Percentiles rank a stretch among this genome's conserved stretches.
phyloP scores from a whole-genome alignment of 495 filamentous ascomycete species.

The Lepidopterella palustris region DNA sequence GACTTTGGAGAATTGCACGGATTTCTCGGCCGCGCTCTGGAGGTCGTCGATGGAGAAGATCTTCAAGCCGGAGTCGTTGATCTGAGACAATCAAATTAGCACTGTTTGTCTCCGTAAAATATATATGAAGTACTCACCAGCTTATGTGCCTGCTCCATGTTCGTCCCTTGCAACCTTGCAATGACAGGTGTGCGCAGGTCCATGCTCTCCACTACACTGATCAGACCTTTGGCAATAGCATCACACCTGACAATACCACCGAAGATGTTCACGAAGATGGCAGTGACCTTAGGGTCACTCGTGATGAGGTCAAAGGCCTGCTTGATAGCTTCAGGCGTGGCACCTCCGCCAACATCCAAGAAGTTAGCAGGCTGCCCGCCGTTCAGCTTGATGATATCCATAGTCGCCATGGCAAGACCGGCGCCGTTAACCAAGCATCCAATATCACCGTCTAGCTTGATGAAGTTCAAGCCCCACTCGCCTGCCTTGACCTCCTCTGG shows the following conservation, averaged over 20 bases:
- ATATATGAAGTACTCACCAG: slow-evolving; percentile 53
- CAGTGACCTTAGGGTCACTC: slow-evolving; percentile 94
- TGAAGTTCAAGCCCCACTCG: slow-evolving; percentile 93
- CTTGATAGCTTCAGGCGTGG: slow-evolving; percentile 93
- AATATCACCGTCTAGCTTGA: slow-evolving; percentile 99
- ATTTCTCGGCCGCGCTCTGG: slow-evolving; percentile 94
- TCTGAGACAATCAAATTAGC: slow-evolving; percentile 38
- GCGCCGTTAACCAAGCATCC: slow-evolving; percentile 98
- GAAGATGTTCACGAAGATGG: slow-evolving; percentile 99
- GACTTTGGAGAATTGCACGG: slow-evolving; percentile 96
- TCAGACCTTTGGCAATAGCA: slow-evolving; percentile 92
- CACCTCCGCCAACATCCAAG: slow-evolving; percentile 96
- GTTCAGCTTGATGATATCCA: slow-evolving; percentile 99
- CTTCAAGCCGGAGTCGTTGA: slow-evolving; percentile 97
- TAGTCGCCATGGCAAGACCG: slow-evolving; percentile 98
- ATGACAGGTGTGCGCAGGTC: slow-evolving; percentile 94
- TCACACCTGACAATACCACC: slow-evolving; percentile 98
- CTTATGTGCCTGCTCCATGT: slow-evolving; percentile 92
- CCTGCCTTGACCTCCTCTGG: slow-evolving; percentile 94
- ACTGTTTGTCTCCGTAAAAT: no score
- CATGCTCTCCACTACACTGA: slow-evolving; percentile 88
- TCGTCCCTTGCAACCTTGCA: slow-evolving; percentile 95
- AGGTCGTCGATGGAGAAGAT: slow-evolving; percentile 99
- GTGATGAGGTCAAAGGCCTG: slow-evolving; percentile 98
- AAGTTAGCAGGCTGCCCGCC: slow-evolving; percentile 95